phyloP scores from a whole-genome alignment of 768 basidiomycete species.

The Boletus subcaerulescens region DNA sequence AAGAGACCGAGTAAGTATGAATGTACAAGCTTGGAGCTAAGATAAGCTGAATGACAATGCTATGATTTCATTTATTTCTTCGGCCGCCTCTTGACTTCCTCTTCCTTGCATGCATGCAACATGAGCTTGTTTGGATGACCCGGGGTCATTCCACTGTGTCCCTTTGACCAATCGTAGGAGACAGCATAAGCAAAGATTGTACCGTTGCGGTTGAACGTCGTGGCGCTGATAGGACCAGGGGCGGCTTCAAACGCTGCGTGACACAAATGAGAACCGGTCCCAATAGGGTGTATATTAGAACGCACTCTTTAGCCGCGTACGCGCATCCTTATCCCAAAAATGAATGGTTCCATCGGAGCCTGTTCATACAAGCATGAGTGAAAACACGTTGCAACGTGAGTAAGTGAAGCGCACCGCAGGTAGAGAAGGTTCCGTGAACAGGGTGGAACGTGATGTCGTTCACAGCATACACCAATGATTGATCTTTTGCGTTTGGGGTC shows the following conservation, averaged over 20 bases:
- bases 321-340: slow-evolving; percentile 94
- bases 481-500: slow-evolving; percentile 55
- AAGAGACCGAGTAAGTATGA: slow-evolving; percentile 2
- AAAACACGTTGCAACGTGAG: slow-evolving; percentile 18
- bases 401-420: slow-evolving; percentile 51
- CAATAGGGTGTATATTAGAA: neutral
- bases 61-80: slow-evolving; percentile 26
- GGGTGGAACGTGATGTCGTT: slow-evolving; percentile 88
- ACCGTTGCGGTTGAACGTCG: slow-evolving; percentile 84
- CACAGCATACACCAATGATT: slow-evolving; percentile 74
- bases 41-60: neutral
- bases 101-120: slow-evolving; percentile 83
- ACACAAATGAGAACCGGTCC: slow-evolving; percentile 1
- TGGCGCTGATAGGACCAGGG: slow-evolving; percentile 74
- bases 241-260: slow-evolving; percentile 67
- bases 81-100: slow-evolving; percentile 72
- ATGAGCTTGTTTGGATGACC: slow-evolving; percentile 73
- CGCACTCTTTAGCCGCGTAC: slow-evolving; percentile 86
- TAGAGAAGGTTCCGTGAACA: slow-evolving; percentile 81
- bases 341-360: slow-evolving; percentile 85
- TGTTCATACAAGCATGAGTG: slow-evolving; percentile 25
- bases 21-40: neutral
- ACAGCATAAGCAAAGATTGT: slow-evolving; percentile 89
- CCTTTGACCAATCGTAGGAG: slow-evolving; percentile 94
- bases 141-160: slow-evolving; percentile 79